Percentiles rank a stretch among this genome's conserved stretches.
Conservation (phyloP, 495 filamentous ascomycete genomes). For the Aspergillus asperescens region DNA sequence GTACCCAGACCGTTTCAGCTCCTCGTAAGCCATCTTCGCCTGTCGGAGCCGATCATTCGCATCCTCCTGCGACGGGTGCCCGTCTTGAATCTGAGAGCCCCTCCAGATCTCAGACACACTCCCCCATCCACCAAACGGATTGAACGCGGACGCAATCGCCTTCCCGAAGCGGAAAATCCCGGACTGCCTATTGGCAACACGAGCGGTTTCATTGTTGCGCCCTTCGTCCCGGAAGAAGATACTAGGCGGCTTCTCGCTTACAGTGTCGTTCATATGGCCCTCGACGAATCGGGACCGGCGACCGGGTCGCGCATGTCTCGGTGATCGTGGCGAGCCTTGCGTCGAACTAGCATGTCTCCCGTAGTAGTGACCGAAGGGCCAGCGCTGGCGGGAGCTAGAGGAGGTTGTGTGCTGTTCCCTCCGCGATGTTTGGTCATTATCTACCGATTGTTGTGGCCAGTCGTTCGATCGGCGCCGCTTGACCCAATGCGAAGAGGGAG, state of each 20-base stretch:
- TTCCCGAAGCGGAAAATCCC: constrained; percentile 58
- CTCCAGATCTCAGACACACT: constrained; percentile 33
- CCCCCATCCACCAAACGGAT: constrained; percentile 46
- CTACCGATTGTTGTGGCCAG: constrained; percentile 34
- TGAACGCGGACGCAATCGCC: constrained; percentile 51
- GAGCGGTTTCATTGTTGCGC: constrained; percentile 6
- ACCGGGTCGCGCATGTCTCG: constrained; percentile 20
- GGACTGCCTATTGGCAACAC: constrained; percentile 25
- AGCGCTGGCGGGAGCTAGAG: background rate
- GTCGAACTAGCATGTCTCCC: background rate
- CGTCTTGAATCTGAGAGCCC: constrained; percentile 23
- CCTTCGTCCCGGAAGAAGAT: constrained; percentile 52
- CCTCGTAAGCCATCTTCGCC: constrained; percentile 54
- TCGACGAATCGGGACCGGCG: constrained; percentile 64
- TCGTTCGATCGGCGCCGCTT: constrained; percentile 47
- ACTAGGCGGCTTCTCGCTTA: constrained; percentile 60
- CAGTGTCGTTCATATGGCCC: constrained; percentile 71
- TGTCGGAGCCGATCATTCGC: constrained; percentile 42
- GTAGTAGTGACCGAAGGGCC: constrained; percentile 13
- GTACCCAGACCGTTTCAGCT: constrained; percentile 56
- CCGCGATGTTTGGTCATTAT: background rate
- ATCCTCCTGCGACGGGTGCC: constrained; percentile 20
- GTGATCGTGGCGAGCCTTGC: constrained; percentile 28
- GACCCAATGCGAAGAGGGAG: constrained; percentile 28
- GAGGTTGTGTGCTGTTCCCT: background rate